Base-by-base conservation (phyloP, 2,329 filamentous ascomycete genomes). In the Ceratocystis harringtonii region DNA sequence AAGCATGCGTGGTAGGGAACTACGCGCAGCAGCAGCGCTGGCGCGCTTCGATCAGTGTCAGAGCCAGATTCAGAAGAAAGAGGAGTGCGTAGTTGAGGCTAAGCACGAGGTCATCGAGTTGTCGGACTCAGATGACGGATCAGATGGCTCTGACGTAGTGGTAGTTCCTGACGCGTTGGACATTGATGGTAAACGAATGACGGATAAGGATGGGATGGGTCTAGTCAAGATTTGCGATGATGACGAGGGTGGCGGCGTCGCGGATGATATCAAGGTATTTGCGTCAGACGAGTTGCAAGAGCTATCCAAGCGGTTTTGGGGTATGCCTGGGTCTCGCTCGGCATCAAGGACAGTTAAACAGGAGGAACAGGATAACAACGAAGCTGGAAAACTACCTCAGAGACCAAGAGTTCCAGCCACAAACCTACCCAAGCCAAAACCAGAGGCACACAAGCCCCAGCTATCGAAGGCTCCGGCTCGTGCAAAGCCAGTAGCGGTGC, bases 21-120 rank as follows among this genome's bases (percentile, higher is more conserved):
- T 94, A 10, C 78, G 89, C 65, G 89, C 88, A 1, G 88, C 88
- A 5, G 89, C 89, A 1, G 89, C 89, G 1, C 73, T 92, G 69
- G 88, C 87, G 15, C 79, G 89, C 12, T 90, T 92, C 66, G 87
- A 84, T 52, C 74, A 81, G 71, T 61, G 36, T 15, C 36, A 41
- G 36, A 12, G 70, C 12, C 78, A 74, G 66, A 74, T 76, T 66
- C 75, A 78, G 64, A 74, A 76, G 22, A 71, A 72, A 19, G 68
- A 69, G 30, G 66, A 69, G 12, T 69, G 72, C 0, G 70, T 72
- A 25, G 73, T 70, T 19, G 74, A 75, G 4, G 71, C 72, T 1
- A 78, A 66, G 36, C 22, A 77, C 5, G 77, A 75, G 1, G 77
- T 75, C 32, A 80, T 76, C 57, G 81, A 78, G 19, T 62, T 69